Conservation (phyloP, 208 protist genomes). For the Crithidia bombi region DNA sequence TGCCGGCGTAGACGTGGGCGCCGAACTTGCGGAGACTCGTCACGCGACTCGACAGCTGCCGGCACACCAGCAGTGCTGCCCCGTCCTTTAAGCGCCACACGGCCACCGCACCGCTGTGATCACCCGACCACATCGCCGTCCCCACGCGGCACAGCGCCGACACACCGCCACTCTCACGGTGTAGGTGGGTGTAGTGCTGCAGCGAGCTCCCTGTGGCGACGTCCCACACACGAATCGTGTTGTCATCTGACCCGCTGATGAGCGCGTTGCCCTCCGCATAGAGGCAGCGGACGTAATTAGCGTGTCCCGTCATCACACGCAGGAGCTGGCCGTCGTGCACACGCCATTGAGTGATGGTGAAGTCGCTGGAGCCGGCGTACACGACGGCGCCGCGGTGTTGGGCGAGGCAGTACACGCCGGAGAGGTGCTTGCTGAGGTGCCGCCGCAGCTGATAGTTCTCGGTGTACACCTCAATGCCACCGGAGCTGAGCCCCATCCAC, state of each 20-base stretch:
- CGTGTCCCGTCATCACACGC: constrained; percentile 75
- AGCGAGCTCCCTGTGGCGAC: constrained; percentile 44
- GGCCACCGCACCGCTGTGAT: constrained; percentile 64
- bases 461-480: constrained; percentile 79
- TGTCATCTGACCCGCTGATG: constrained; percentile 84
- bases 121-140: constrained; percentile 87
- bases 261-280: constrained; percentile 78
- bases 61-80: constrained; percentile 40
- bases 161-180: constrained; percentile 63
- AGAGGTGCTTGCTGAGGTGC: constrained; percentile 74
- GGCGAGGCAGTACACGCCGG: constrained; percentile 81
- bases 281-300: constrained; percentile 87
- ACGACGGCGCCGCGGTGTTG: constrained; percentile 50
- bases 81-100: constrained; percentile 69
- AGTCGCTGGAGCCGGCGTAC: constrained; percentile 83
- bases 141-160: constrained; percentile 82
- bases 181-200: constrained; percentile 55
- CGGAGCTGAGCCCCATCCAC: constrained; percentile 85
- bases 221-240: constrained; percentile 84
- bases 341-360: constrained; percentile 84
- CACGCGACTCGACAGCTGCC: constrained; percentile 49
- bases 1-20: constrained; percentile 59
- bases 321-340: constrained; percentile 59
- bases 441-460: constrained; percentile 50
- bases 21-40: constrained; percentile 59